Percentiles rank a stretch among this genome's conserved stretches.
Conservation (phyloP, 345 rosid genomes). For the Ceriops decandra region DNA sequence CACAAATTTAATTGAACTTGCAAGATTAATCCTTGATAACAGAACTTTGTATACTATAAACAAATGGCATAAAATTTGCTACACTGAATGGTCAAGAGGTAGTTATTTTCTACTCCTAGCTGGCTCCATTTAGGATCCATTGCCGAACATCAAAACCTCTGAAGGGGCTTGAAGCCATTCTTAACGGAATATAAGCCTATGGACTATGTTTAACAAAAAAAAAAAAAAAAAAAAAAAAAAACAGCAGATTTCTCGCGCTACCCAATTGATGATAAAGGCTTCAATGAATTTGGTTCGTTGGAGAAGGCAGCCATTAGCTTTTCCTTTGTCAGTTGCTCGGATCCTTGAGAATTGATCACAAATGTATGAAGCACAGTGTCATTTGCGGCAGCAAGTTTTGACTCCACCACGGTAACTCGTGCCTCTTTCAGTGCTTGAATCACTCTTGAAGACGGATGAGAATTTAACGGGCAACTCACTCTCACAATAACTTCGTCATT, state of each 20-base stretch:
- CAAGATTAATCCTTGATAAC: constrained; percentile 40
- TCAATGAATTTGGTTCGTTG: constrained; percentile 39
- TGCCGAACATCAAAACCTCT: constrained; percentile 32
- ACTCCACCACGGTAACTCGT: constrained; percentile 52
- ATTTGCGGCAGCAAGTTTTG: constrained; percentile 58
- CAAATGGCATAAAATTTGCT: constrained; percentile 42
- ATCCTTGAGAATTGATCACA: constrained; percentile 64
- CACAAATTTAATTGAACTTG: constrained; percentile 37
- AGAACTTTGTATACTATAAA: constrained; percentile 48
- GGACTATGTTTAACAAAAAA: constrained; percentile 19
- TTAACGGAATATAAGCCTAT: constrained; percentile 38
- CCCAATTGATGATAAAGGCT: constrained; percentile 55
- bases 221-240: background rate
- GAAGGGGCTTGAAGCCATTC: constrained; percentile 35
- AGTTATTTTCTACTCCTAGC: constrained; percentile 45
- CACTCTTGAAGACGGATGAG: constrained; percentile 77
- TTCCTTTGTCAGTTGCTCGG: constrained; percentile 80
- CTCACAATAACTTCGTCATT: constrained; percentile 63
- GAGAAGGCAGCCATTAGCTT: constrained; percentile 67
- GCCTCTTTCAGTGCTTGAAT: constrained; percentile 74
- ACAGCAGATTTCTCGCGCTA: constrained; percentile 26
- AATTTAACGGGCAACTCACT: constrained; percentile 67
- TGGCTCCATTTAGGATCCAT: constrained; percentile 29
- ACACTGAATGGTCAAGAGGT: constrained; percentile 46
- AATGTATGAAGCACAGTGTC: constrained; percentile 67